These are phyloP conservation scores for Fusarium lyarnte DNA, from an alignment of 2,329 filamentous ascomycete genomes.

Conservation along the genomic window DNA sequence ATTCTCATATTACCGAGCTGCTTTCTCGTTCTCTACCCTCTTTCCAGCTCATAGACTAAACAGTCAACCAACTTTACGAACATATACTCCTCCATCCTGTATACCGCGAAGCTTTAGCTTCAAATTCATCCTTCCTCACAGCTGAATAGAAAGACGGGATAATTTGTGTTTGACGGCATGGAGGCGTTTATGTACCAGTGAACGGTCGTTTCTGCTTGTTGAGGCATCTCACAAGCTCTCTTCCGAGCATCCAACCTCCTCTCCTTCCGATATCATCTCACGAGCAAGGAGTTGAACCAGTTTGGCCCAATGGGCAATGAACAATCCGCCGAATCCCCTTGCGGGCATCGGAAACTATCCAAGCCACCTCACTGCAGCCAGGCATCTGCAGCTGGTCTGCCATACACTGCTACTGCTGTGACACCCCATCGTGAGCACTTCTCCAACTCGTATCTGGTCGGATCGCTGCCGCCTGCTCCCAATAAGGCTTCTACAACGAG, in stretches of 20 bases:
- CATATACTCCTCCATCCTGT: background rate
- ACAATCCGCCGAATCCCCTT: conserved; percentile 56
- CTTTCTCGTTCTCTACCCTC: conserved; percentile 1
- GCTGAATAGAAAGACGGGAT: conserved; percentile 10
- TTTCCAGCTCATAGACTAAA: conserved; percentile 1
- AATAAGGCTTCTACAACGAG: conserved; percentile 27
- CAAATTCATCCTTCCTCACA: conserved; percentile 7
- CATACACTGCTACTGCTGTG: conserved; percentile 48
- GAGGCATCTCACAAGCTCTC: conserved; percentile 33
- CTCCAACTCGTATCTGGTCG: conserved; percentile 47
- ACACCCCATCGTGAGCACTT: conserved; percentile 41
- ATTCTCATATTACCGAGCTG: conserved; percentile 25
- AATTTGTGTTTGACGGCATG: conserved; percentile 37
- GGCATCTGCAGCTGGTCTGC: conserved; percentile 53
- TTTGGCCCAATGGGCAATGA: conserved; percentile 59
- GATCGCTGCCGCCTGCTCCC: conserved; percentile 37
- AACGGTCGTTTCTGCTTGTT: conserved; percentile 36
- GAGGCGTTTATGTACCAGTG: conserved; percentile 37
- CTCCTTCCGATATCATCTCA: conserved; percentile 24
- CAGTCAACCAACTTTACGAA: conserved; percentile 1
- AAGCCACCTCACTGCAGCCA: conserved; percentile 58
- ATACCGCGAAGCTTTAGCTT: background rate
- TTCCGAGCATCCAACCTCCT: conserved; percentile 21
- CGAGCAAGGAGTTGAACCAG: conserved; percentile 21
- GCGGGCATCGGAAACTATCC: conserved; percentile 59